Percentiles rank a stretch among this genome's conserved stretches.
Evolutionary conservation across 768 basidiomycete genomes (phyloP).

Genomic region (Lentinus tigrinus): DNA sequence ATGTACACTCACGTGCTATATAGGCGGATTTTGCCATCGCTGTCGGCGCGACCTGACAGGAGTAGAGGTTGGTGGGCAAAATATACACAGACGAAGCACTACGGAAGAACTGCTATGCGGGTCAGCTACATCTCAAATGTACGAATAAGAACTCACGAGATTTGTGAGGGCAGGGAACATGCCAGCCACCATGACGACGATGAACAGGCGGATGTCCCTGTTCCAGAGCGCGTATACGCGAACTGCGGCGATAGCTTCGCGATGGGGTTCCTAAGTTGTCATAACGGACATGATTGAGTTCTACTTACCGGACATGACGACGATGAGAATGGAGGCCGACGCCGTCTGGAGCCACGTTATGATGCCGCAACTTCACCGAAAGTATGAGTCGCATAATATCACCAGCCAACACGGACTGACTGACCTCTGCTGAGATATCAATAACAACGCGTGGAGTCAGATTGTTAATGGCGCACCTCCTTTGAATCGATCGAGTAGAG

Average conservation of each 20-base stretch:
- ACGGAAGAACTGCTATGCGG: slow-evolving; percentile 2
- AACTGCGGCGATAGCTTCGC: slow-evolving; percentile 15
- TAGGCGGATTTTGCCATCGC: slow-evolving; percentile 1
- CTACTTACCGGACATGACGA: neutral
- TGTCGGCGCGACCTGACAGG: slow-evolving; percentile 7
- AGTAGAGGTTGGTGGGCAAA: neutral
- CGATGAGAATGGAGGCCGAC: neutral
- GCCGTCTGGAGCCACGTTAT: neutral
- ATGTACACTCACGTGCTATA: neutral
- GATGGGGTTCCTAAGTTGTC: neutral
- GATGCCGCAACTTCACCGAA: slow-evolving; percentile 8
- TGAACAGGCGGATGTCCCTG: neutral
- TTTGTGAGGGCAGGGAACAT: slow-evolving; percentile 15
- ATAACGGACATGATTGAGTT: too few relatives aligned
- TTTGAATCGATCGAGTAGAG: neutral
- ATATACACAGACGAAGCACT: slow-evolving; percentile 4
- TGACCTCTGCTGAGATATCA: neutral
- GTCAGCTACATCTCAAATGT: neutral
- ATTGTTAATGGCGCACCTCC: neutral
- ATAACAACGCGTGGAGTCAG: neutral
- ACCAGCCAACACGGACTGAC: neutral
- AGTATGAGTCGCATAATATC: neutral
- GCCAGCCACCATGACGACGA: slow-evolving; percentile 3
- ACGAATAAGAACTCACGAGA: slow-evolving; percentile 3
- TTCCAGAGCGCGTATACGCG: slow-evolving; percentile 18